Base-by-base conservation (phyloP, 345 rosid species). In the Lepidium didymum region DNA sequence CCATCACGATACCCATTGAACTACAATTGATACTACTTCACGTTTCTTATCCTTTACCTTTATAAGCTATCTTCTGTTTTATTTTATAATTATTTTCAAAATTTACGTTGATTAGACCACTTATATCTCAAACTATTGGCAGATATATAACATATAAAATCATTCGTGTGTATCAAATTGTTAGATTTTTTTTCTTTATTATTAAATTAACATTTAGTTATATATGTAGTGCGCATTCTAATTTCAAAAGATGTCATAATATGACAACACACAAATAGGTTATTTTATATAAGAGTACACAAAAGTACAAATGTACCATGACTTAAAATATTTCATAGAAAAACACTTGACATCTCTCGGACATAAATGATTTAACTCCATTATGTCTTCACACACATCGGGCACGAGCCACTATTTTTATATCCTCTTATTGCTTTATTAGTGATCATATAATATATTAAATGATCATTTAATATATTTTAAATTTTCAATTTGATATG, bases 31-130 rank as follows among this genome's bases (percentile, higher is more conserved):
- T 44, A 67, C 77, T 44, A 67, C 73, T 63, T 67, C 51, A 67
- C 77, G 68, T 52, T 74, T 53, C 77, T 74, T 74, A 74, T 74
- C 68, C 60, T 52, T 62, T 74, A 51, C 51, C 52, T 67, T 74
- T 35, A 61, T 67, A 74, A 74, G 68, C 44, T 67, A 67, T 67
- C 70, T 18, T 33, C 19, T 47, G 66, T 44, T 54, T 67, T 35
- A n/a, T 13, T 19, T 42, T 16, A 50, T 53, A 44, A 53, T 67
- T 15, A 35, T 6, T 36, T 34, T 58, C 19, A 29, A 12, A 27
- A 42, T 66, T 6, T 21, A 27, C 8, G 59, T 56, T 63, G 21
- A 42, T 45, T 18, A n/a, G 13, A 29, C 55, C 40, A 16, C 40
- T 38, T 27, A 38, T 18, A 23, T 42, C 67, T 27, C 50, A 54